Base-by-base conservation (phyloP, 495 filamentous ascomycete genomes). In the Hypoxylon lienhwacheense region DNA sequence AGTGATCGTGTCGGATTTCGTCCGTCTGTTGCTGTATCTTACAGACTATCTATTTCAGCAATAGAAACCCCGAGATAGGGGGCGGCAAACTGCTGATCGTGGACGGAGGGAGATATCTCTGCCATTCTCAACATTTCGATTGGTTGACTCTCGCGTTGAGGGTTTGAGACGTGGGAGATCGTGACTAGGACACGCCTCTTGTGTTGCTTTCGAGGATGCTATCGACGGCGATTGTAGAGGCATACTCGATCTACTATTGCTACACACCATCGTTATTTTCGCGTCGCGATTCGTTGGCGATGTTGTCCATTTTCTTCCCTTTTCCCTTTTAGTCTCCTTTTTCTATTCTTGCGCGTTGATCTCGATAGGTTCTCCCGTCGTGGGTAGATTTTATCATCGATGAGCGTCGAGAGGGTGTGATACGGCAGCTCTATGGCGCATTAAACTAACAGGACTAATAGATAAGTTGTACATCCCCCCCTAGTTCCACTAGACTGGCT, bases 71-170 rank as follows among this genome's bases (percentile, higher is more conserved):
- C 14, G 29, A 31, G 39, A 7, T 32, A 17, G 36, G 47, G 7
- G 36, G 53, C 28, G n/a, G n/a, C n/a, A 24, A 48, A n/a, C 15
- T 4, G 14, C 17, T 11, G 44, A 55, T 48, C 44, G 40, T 33
- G 22, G 14, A 35, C n/a, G 21, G 20, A 45, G 40, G 49, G 2
- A 39, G 16, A 21, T 16, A 50, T 50, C 25, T 41, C 10, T 10
- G 36, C 24, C 14, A 35, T 43, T 19, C 32, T 31, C 1, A 7
- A 32, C 37, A 55, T 55, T 45, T 55, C 44, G 53, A 48, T 55
- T 45, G 29, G 24, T n/a, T n/a, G 8, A n/a, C 19, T 15, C 17
- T 12, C 8, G 10, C 14, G 41, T 33, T 12, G 7, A 16, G 24
- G 8, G 10, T 16, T 46, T 8, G 41, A 22, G 40, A 16, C 20